These are phyloP conservation scores for Hymenoscyphus linearis DNA, from an alignment of 2,329 filamentous ascomycete genomes.

Conservation along the genomic window DNA sequence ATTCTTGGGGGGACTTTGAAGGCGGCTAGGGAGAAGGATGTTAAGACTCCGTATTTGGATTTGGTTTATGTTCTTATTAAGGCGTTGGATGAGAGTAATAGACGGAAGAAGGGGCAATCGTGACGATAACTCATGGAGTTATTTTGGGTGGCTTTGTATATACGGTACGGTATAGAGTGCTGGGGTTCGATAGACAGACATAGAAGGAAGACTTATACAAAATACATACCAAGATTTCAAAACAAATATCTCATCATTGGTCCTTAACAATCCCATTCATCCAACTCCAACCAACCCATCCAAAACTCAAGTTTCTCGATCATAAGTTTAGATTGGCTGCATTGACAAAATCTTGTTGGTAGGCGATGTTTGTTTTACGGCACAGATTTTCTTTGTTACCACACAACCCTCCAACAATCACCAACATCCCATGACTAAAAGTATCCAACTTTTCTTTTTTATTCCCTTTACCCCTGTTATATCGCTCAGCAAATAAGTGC, in stretches of 20 bases:
- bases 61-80: constrained; percentile 35
- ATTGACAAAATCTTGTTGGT: not conserved
- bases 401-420: not conserved
- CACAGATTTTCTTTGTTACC: not conserved
- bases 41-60: constrained; percentile 48
- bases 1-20: constrained; percentile 56
- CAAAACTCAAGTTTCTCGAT: not conserved
- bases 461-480: not conserved
- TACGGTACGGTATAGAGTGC: no score
- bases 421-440: not conserved
- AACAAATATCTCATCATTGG: no score
- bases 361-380: not conserved
- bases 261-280: no score
- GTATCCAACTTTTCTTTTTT: not conserved
- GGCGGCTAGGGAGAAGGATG: constrained; percentile 48
- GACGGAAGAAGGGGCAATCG: not conserved
- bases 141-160: not conserved
- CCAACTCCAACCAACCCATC: not conserved
- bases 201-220: not conserved
- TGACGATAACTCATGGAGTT: not conserved
- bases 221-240: no score
- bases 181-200: not conserved
- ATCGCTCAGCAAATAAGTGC: no score
- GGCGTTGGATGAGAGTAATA: constrained; percentile 22
- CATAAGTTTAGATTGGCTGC: not conserved